Base-by-base conservation (phyloP, 768 basidiomycete species). In the Porpolomopsis calyptriformis region DNA sequence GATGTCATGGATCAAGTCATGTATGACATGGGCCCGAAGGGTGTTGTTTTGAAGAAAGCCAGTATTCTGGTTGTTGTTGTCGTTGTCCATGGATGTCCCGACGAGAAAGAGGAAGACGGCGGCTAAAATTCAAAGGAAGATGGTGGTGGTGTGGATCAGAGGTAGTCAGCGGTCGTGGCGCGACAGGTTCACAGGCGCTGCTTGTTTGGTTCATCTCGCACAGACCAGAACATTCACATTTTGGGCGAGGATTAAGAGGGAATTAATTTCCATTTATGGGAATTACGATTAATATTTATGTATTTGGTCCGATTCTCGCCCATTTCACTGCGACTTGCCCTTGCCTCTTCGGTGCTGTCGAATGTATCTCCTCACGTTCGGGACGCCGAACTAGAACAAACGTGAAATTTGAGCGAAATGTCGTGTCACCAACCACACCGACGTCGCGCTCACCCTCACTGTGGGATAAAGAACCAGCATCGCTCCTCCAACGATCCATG, bases 381-480 rank as follows among this genome's bases (percentile, higher is more conserved):
- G 81, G 36, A 81, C 54, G 18, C 82, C 83, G 62, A 85, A 85
- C 83, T 85, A 53, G 40, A 51, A 25, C 11, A 18, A 10, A 11
- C 20, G 3, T 6, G 18, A 9, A 14, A 23, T 22, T 7, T 20
- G 34, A 47, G 11, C 45, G 22, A 19, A 40, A 43, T 43, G 40
- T 33, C 39, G 46, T 42, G 43, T 20, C 40, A 19, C 40, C 33
- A 45, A 27, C 18, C 45, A 46, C 41, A 39, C 40, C 25, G 41
- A 29, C 41, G 41, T 19, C 27, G n/a, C 31, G 10, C 78, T 59
- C 55, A 85, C 85, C 72, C 76, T 72, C 10, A 81, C 59, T 11
- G 66, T 63, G 12, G 87, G 85, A 69, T 90, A 90, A 43, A 83
- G 57, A 14, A 82, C 65, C 49, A 90, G 64, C 38, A 83, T 56